Conservation (phyloP, 176 grass and related monocot species). For the Carex cristatella region DNA sequence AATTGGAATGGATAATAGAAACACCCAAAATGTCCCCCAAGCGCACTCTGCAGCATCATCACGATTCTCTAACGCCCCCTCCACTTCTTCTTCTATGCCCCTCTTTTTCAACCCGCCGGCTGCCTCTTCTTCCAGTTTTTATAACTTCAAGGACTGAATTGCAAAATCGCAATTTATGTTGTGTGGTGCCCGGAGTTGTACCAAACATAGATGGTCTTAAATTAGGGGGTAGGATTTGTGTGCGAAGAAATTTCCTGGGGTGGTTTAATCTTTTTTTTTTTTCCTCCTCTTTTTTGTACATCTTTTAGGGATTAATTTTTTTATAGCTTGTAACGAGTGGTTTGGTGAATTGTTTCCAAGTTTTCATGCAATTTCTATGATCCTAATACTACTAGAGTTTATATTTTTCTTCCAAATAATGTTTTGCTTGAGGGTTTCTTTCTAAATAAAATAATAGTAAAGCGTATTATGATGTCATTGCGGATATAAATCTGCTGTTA, state of each 20-base stretch:
- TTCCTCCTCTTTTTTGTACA: not conserved
- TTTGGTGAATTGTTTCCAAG: not conserved
- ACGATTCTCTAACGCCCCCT: constrained; percentile 78
- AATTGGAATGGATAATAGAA: constrained; percentile 4
- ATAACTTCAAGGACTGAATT: constrained; percentile 20
- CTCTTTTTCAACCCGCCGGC: constrained; percentile 26
- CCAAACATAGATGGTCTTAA: constrained; percentile 1
- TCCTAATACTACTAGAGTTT: not conserved
- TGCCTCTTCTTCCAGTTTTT: constrained; percentile 33
- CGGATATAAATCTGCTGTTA: too few relatives aligned
- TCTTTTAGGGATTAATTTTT: constrained; percentile 14
- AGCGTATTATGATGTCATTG: not conserved
- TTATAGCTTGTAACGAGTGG: not conserved
- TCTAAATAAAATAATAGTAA: not conserved
- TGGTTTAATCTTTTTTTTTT: constrained; percentile 2
- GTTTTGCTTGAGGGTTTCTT: not conserved
- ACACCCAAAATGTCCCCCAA: constrained; percentile 21
- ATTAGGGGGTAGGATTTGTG: constrained; percentile 3
- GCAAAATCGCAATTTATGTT: not conserved
- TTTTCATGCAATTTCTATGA: not conserved
- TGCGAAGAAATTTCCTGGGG: constrained; percentile 6
- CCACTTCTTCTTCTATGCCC: constrained; percentile 30
- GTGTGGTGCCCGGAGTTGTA: not conserved
- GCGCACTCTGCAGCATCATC: constrained; percentile 89
- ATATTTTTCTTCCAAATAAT: not conserved